These are phyloP conservation scores for Candida freyschussii DNA, from an alignment of 1,139 yeast species.

Conservation along the genomic window DNA sequence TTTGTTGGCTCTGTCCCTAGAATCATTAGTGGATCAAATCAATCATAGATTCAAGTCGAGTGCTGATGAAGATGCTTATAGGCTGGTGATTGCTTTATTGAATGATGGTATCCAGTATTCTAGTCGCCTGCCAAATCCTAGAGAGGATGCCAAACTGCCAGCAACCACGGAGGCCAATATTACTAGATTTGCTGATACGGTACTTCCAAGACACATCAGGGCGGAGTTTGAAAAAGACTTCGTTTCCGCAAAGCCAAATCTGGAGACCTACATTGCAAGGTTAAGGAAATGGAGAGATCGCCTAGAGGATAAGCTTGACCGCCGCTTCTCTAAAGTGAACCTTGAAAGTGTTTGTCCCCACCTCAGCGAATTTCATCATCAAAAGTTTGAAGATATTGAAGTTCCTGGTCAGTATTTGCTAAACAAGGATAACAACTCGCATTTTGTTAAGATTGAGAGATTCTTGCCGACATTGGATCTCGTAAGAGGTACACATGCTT, in stretches of 20 bases:
- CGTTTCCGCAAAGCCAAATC: constrained; percentile 80
- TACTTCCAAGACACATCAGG: constrained; percentile 82
- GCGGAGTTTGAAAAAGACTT: constrained; percentile 92
- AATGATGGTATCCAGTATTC: constrained; percentile 91
- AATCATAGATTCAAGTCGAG: constrained; percentile 91
- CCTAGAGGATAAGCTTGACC: constrained; percentile 84
- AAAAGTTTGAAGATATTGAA: constrained; percentile 95
- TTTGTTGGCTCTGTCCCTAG: constrained; percentile 82
- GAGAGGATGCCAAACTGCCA: constrained; percentile 85
- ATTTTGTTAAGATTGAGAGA: constrained; percentile 88
- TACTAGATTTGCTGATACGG: constrained; percentile 87
- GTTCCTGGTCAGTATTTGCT: constrained; percentile 93
- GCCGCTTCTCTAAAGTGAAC: constrained; percentile 71
- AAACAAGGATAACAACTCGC: constrained; percentile 78
- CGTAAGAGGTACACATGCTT: constrained; percentile 88
- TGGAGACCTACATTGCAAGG: constrained; percentile 80
- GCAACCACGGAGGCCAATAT: constrained; percentile 89
- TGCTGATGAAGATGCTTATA: constrained; percentile 93
- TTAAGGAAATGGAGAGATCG: constrained; percentile 91
- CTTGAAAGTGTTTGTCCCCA: constrained; percentile 92
- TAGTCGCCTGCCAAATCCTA: constrained; percentile 78
- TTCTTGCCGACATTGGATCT: constrained; percentile 86
- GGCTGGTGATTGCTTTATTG: constrained; percentile 85
- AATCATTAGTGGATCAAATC: constrained; percentile 92
- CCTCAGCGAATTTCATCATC: constrained; percentile 94